A percentile compares a stretch with the other conserved stretches of the same genome.
Evolutionary conservation across 2,329 filamentous ascomycete species (phyloP).

Genomic region (Geosmithia putterillii): DNA sequence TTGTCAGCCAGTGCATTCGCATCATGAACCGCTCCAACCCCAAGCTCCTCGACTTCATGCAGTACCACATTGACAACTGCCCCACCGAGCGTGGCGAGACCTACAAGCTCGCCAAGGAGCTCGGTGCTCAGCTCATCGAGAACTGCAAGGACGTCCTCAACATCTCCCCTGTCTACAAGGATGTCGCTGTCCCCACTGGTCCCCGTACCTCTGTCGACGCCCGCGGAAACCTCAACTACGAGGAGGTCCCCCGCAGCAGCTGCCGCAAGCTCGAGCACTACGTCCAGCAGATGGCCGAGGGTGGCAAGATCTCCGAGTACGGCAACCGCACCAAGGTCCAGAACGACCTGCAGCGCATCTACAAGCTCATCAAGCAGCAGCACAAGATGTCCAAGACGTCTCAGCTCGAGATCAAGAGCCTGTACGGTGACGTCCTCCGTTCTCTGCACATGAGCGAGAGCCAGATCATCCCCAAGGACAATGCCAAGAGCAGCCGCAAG

Average conservation of each 20-base stretch:
- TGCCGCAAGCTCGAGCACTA: slow-evolving; percentile 98
- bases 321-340: slow-evolving; percentile 97
- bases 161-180: slow-evolving; percentile 83
- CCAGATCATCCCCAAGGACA: slow-evolving; percentile 76
- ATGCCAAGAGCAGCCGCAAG: slow-evolving; percentile 49
- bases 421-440: slow-evolving; percentile 90
- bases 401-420: slow-evolving; percentile 87
- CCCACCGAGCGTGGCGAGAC: slow-evolving; percentile 94
- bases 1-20: slow-evolving; percentile 94
- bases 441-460: slow-evolving; percentile 96
- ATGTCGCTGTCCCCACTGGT: slow-evolving; percentile 83
- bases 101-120: slow-evolving; percentile 92
- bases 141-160: slow-evolving; percentile 92
- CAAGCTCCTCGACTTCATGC: slow-evolving; percentile 94
- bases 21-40: slow-evolving; percentile 99
- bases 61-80: slow-evolving; percentile 99
- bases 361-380: slow-evolving; percentile 97
- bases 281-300: slow-evolving; percentile 95
- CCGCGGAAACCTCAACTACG: slow-evolving; percentile 83
- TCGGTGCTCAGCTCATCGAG: slow-evolving; percentile 86
- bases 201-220: slow-evolving; percentile 87
- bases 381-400: slow-evolving; percentile 95
- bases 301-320: slow-evolving; percentile 97
- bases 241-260: slow-evolving; percentile 75
- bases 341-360: slow-evolving; percentile 86